Conservation (phyloP, 345 rosid genomes). For the Pistacia integerrima region DNA sequence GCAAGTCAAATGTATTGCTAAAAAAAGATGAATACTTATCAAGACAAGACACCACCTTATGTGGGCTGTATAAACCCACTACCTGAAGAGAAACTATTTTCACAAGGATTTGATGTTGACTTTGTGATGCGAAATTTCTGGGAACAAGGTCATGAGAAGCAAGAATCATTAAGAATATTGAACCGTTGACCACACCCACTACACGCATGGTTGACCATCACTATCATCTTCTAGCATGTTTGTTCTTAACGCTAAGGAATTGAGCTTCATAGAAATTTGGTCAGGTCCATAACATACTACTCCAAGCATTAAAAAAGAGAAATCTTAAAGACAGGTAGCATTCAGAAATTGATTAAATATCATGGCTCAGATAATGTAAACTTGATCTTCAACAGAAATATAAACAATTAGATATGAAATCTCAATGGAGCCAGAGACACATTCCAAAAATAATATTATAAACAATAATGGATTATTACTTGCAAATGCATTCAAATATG, state of each 20-base stretch:
- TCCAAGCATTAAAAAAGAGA: neutral
- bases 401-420: neutral
- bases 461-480: too few relatives aligned
- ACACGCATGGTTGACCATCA: slow-evolving; percentile 8
- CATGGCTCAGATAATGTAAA: neutral
- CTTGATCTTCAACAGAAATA: neutral
- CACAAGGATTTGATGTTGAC: neutral
- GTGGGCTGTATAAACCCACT: neutral
- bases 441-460: neutral
- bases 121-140: neutral
- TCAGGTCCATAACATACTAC: neutral
- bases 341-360: neutral
- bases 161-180: neutral
- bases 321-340: neutral
- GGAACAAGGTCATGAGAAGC: neutral
- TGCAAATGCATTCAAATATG: neutral
- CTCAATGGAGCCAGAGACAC: neutral
- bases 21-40: neutral
- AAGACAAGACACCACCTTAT: neutral
- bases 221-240: neutral
- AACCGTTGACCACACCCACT: neutral
- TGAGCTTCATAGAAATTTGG: neutral
- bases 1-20: neutral
- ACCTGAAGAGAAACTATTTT: neutral
- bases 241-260: neutral